These are phyloP conservation scores for Ceratobasidium theobromae DNA, from an alignment of 1,284 basidiomycete genomes.

Conservation along the genomic window DNA sequence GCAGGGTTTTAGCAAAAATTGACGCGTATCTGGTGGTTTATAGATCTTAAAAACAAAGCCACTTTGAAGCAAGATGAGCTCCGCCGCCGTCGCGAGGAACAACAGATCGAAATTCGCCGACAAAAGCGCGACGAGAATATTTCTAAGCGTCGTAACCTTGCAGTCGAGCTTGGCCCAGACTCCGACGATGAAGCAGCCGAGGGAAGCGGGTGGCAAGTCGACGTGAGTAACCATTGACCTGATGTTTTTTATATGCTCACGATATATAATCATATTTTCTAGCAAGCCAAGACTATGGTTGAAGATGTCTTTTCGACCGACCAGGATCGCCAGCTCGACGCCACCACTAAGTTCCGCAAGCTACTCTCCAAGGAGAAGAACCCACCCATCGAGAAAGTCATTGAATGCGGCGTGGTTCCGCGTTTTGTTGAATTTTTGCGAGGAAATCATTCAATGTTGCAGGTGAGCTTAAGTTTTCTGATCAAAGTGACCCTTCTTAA, in stretches of 20 bases:
- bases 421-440: conserved; percentile 96
- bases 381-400: conserved; percentile 98
- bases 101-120: conserved; percentile 95
- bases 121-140: conserved; percentile 97
- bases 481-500: conserved; percentile 22
- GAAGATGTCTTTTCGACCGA: conserved; percentile 90
- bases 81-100: conserved; percentile 91
- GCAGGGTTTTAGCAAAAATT: conserved; percentile 22
- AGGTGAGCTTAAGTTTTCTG: conserved; percentile 55
- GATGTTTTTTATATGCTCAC: conserved; percentile 33
- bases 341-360: conserved; percentile 89
- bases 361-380: conserved; percentile 99
- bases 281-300: conserved; percentile 93
- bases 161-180: conserved; percentile 68
- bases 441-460: conserved; percentile 86
- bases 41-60: conserved; percentile 77
- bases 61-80: conserved; percentile 84
- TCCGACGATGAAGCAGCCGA: conserved; percentile 83
- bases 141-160: conserved; percentile 91
- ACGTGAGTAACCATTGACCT: conserved; percentile 51
- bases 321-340: conserved; percentile 70
- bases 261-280: conserved; percentile 25
- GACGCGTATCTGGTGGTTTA: conserved; percentile 21
- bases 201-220: conserved; percentile 67
- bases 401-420: conserved; percentile 95